A percentile compares a stretch with the other conserved stretches of the same genome.
Evolutionary conservation across 192 early-diverging fungal species (phyloP).

Genomic region (Backusella australiensis): DNA sequence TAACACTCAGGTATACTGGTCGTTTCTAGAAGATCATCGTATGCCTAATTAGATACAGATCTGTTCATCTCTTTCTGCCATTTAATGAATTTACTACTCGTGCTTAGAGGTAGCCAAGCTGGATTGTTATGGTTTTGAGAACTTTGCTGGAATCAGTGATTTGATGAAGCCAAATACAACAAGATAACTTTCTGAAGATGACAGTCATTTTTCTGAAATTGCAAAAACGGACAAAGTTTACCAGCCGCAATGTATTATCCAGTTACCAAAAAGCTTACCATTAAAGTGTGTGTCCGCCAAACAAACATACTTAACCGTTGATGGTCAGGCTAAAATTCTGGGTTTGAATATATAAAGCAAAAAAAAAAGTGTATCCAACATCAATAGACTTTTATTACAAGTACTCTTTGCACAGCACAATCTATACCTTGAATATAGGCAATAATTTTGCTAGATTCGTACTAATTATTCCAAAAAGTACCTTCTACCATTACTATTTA

Average conservation of each 20-base stretch:
- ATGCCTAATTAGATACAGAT: too few species aligned
- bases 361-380: not conserved
- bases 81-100: too few species aligned
- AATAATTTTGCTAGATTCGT: not conserved
- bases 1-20: too few species aligned
- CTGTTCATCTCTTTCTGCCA: too few species aligned
- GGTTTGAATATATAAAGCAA: not conserved
- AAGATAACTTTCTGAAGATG: too few species aligned
- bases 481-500: not conserved
- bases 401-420: not conserved
- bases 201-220: too few species aligned
- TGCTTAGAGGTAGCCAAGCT: too few species aligned
- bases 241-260: not conserved
- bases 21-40: too few species aligned
- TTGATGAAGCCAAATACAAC: too few species aligned
- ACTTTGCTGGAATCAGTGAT: too few species aligned
- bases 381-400: not conserved
- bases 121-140: too few species aligned
- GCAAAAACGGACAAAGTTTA: too few species aligned
- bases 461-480: not conserved
- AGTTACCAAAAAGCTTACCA: not conserved
- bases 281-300: not conserved
- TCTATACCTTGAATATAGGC: not conserved
- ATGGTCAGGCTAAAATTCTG: not conserved
- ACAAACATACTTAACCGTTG: not conserved